Evolutionary conservation across 495 filamentous ascomycete species (phyloP).

Genomic region (Podospora bellae-mahoneyi): DNA sequence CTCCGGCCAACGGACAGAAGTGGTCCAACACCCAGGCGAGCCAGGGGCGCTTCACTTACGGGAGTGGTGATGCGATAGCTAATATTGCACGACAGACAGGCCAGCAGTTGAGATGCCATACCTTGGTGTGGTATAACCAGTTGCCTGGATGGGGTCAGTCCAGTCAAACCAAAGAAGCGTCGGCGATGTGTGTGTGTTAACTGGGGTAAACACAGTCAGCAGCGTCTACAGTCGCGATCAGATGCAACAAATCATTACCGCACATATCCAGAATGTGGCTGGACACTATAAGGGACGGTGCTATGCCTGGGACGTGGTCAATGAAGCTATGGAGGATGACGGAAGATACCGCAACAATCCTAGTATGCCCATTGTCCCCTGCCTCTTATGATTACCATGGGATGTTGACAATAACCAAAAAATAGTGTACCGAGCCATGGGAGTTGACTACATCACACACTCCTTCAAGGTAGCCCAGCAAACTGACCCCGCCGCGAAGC

Average conservation of each 20-base stretch:
- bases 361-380: not conserved
- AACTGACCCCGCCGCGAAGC: slow-evolving; percentile 29
- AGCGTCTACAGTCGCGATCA: slow-evolving; percentile 15
- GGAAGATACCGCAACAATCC: slow-evolving; percentile 40
- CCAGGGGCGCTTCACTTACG: slow-evolving; percentile 46
- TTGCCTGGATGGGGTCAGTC: slow-evolving; percentile 48
- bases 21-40: slow-evolving; percentile 36
- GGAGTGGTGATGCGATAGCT: slow-evolving; percentile 46
- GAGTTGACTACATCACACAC: slow-evolving; percentile 42
- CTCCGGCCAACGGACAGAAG: slow-evolving; percentile 55
- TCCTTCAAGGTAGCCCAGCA: slow-evolving; percentile 43
- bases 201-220: slow-evolving; percentile 11
- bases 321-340: slow-evolving; percentile 48
- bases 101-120: slow-evolving; percentile 54
- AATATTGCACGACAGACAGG: slow-evolving; percentile 47
- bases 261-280: slow-evolving; percentile 50
- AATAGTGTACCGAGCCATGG: slow-evolving; percentile 41
- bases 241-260: slow-evolving; percentile 18
- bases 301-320: slow-evolving; percentile 50
- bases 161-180: not conserved
- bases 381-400: not conserved
- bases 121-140: slow-evolving; percentile 57
- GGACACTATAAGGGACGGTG: slow-evolving; percentile 48
- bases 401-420: not conserved
- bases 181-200: not conserved